Percentiles rank a stretch among this genome's conserved stretches.
Evolutionary conservation across 2,329 filamentous ascomycete species (phyloP).

Genomic region (Byssochlamys sp.): DNA sequence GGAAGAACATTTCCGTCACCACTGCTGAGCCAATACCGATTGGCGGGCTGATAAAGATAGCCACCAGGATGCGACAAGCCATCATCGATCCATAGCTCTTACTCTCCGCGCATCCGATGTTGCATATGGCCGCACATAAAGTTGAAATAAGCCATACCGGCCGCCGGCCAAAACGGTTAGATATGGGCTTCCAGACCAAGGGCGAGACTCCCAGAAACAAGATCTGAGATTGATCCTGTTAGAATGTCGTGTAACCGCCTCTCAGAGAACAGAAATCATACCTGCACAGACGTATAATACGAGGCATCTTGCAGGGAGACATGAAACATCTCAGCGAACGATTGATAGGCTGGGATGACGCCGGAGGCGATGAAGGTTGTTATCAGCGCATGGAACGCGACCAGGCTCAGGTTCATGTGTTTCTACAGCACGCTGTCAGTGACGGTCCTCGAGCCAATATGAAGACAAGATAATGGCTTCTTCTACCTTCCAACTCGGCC

Average conservation of each 20-base stretch:
- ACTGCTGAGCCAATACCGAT: slow-evolving; percentile 45
- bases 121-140: slow-evolving; percentile 38
- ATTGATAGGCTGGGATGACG: slow-evolving; percentile 46
- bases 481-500: slow-evolving; percentile 16
- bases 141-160: slow-evolving; percentile 46
- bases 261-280: background rate
- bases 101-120: slow-evolving; percentile 45
- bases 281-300: slow-evolving; percentile 41
- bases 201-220: slow-evolving; percentile 44
- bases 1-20: slow-evolving; percentile 48
- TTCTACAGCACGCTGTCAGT: slow-evolving; percentile 27
- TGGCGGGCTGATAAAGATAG: slow-evolving; percentile 47
- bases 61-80: slow-evolving; percentile 39
- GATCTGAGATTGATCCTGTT: slow-evolving; percentile 34
- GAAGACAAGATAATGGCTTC: background rate
- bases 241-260: background rate
- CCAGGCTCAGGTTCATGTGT: slow-evolving; percentile 40
- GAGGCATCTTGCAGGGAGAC: slow-evolving; percentile 40
- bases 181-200: slow-evolving; percentile 45
- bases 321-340: slow-evolving; percentile 42
- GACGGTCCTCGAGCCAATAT: background rate
- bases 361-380: slow-evolving; percentile 44
- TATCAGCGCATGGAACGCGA: slow-evolving; percentile 50
- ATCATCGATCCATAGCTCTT: slow-evolving; percentile 41
- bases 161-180: slow-evolving; percentile 43